Conservation (phyloP, 73 alveolate genomes). For the Paramecium caudatum region DNA sequence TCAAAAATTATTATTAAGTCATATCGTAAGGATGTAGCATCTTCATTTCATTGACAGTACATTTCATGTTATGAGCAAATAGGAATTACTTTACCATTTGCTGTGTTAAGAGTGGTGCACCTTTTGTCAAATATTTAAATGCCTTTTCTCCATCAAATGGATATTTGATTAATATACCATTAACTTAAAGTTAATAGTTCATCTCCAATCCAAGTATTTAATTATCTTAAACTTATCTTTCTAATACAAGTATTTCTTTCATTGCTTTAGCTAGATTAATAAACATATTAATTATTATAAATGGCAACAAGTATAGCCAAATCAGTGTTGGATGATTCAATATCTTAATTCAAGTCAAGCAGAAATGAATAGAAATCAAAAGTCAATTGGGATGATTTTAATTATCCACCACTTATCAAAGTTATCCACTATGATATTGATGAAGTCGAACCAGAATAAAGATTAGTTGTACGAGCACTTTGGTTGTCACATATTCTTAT, state of each 20-base stretch:
- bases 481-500: constrained; percentile 63
- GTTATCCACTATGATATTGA: constrained; percentile 72
- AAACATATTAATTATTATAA: not conserved
- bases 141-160: constrained; percentile 9
- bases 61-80: too few relatives aligned
- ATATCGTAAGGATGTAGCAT: too few relatives aligned
- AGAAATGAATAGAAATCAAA: not conserved
- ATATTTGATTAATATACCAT: not conserved
- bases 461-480: constrained; percentile 55
- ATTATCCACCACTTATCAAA: constrained; percentile 74
- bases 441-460: constrained; percentile 64
- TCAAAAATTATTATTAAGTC: constrained; percentile 26
- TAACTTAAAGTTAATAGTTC: not conserved
- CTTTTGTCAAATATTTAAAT: not conserved
- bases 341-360: not conserved
- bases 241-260: too few relatives aligned
- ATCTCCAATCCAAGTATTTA: not conserved
- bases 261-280: not conserved
- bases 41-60: too few relatives aligned
- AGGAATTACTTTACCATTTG: too few relatives aligned
- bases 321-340: not conserved
- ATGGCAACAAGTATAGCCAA: constrained; percentile 18
- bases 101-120: not conserved
- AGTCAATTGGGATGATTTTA: constrained; percentile 73
- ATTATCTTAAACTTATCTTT: not conserved